Conservation (phyloP, 331 rosid genomes). For the Saraca asoca region DNA sequence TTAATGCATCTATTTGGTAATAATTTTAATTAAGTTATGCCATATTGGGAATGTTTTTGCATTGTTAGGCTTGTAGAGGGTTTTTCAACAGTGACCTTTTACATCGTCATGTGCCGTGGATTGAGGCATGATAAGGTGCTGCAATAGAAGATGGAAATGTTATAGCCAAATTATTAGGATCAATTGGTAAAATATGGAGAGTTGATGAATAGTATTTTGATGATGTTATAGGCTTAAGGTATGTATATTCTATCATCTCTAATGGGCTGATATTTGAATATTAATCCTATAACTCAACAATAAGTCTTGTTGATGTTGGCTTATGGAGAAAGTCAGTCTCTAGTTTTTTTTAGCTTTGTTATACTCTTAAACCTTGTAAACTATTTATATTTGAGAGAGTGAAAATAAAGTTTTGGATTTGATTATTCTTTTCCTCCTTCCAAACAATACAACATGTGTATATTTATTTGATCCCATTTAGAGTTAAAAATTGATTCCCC, state of each 20-base stretch:
- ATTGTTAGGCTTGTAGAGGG: too few species aligned
- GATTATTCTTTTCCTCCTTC: constrained; percentile 16
- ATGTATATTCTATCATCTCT: constrained; percentile 31
- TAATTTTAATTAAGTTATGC: too few species aligned
- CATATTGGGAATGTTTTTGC: too few species aligned
- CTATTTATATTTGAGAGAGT: constrained; percentile 17
- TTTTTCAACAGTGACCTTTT: too few species aligned
- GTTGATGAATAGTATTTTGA: constrained; percentile 86
- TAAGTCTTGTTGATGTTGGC: not conserved
- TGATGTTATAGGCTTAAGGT: constrained; percentile 91
- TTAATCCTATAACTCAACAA: not conserved
- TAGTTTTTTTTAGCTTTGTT: not conserved
- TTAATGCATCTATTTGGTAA: too few species aligned
- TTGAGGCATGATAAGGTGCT: too few species aligned
- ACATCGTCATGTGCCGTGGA: too few species aligned
- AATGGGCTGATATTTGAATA: constrained; percentile 8
- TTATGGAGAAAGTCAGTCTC: not conserved
- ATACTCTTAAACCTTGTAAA: constrained; percentile 16
- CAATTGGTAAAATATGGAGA: constrained; percentile 85
- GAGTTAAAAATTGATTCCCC: constrained; percentile 9
- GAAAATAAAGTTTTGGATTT: constrained; percentile 21
- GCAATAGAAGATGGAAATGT: constrained; percentile 75
- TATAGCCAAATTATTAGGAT: constrained; percentile 72
- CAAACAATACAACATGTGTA: not conserved
- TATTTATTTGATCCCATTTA: not conserved